phyloP scores from a whole-genome alignment of 257 asterid genomes.

The Salvia miltiorrhiza region DNA sequence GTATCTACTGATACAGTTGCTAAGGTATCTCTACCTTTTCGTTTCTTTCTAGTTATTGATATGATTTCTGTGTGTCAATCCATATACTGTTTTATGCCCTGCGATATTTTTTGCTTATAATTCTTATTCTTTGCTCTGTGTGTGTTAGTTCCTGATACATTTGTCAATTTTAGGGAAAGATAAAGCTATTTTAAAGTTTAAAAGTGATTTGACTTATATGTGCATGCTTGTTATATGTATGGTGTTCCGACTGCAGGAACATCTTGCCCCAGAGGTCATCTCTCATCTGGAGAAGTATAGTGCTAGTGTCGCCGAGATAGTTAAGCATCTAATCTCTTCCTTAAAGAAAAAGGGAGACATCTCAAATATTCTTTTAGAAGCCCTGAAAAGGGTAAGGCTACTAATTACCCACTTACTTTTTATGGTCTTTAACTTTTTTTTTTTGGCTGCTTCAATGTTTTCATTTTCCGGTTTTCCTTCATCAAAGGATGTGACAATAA shows the following conservation, averaged over 20 bases:
- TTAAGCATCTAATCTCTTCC: constrained; percentile 75
- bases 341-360: constrained; percentile 69
- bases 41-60: background rate
- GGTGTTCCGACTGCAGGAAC: constrained; percentile 53
- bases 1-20: constrained; percentile 74
- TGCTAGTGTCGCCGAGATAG: constrained; percentile 64
- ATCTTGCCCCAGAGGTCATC: constrained; percentile 75
- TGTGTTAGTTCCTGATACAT: too few relatives aligned
- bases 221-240: background rate
- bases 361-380: constrained; percentile 58
- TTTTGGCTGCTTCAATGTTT: background rate
- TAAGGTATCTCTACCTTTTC: constrained; percentile 44
- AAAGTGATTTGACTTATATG: background rate
- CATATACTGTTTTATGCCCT: background rate
- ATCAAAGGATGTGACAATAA: background rate
- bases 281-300: constrained; percentile 70
- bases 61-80: background rate
- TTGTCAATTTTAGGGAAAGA: too few relatives aligned
- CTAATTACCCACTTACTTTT: background rate
- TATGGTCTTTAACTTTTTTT: constrained; percentile 16
- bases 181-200: background rate
- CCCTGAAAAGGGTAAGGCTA: constrained; percentile 65
- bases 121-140: too few relatives aligned
- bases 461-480: background rate
- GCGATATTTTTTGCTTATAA: background rate